Evolutionary conservation across 345 rosid genomes (phyloP), one percentile per base, ranked within the genome.

Genomic region (Dimocarpus longan): DNA sequence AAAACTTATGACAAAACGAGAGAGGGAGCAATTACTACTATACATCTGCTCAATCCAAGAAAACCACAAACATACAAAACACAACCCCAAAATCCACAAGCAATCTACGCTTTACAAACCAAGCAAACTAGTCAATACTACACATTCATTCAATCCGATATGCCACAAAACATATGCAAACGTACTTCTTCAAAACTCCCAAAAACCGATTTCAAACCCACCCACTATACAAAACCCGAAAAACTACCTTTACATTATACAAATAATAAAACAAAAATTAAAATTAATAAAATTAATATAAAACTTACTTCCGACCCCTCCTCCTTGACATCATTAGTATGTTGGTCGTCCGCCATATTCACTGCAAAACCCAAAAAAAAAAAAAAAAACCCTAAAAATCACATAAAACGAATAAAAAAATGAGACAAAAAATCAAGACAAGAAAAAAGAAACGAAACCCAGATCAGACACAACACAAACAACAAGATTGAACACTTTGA

Each of bases 321-420:
- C 16, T 87, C 94, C 88, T 85, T 90, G 66, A 79, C 26, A n/a
- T 90, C 89, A 5, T 11, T 63, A 46, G 8, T 46, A 3, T 69
- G 73, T 63, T 74, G 76, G 42, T 90, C 92, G n/a, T 89, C 92
- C 1, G 87, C 88, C 94, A 91, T 89, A 72, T 46, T 70, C 75
- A 18, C 85, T 74, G 18, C 74, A 43, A 16, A 69, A 68, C 59
- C 54, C 12, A 32, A 39, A 3, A 70, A 26, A 70, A 46, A 3
- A 42, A 42, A 3, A 43, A 4, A 6, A 65, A 62, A 37, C 2
- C 43, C 70, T 15, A 16, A 66, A 19, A 28, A 37, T 32, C 7
- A 66, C n/a, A 63, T 16, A 5, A 12, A 66, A 66, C n/a, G 21
- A 15, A 28, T 1, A 24, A 66, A 10, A 44, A 22, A 69, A 16